phyloP scores from a whole-genome alignment of 306 rosid genomes.

The cucumber (Cucumis sativus) region DNA sequence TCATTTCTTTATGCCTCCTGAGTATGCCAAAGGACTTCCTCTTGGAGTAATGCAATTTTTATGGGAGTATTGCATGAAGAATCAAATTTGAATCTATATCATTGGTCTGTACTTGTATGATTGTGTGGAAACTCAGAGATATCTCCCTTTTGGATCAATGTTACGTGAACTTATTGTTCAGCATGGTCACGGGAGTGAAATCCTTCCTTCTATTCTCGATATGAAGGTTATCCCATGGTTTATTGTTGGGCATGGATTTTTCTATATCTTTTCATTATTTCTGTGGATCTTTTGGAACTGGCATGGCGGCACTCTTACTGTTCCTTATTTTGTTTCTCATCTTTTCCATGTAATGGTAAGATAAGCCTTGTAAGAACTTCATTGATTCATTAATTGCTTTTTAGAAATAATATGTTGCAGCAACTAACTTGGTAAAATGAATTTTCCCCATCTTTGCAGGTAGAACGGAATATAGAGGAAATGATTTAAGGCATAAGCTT shows the following conservation, averaged over 20 bases:
- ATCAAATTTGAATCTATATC: slow-evolving; percentile 22
- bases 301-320: slow-evolving; percentile 50
- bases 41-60: slow-evolving; percentile 20
- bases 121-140: slow-evolving; percentile 32
- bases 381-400: not conserved
- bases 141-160: slow-evolving; percentile 30
- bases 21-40: slow-evolving; percentile 21
- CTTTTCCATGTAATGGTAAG: slow-evolving; percentile 71
- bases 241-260: slow-evolving; percentile 45
- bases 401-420: slow-evolving; percentile 10
- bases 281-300: slow-evolving; percentile 42
- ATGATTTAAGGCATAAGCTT: slow-evolving; percentile 80
- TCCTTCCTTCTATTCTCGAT: slow-evolving; percentile 33
- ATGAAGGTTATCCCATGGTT: slow-evolving; percentile 36
- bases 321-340: slow-evolving; percentile 68
- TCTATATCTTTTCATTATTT: slow-evolving; percentile 34
- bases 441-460: slow-evolving; percentile 40
- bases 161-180: slow-evolving; percentile 26
- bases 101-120: slow-evolving; percentile 23
- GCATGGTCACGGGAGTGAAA: slow-evolving; percentile 36
- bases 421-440: slow-evolving; percentile 8
- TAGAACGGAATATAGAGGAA: slow-evolving; percentile 44
- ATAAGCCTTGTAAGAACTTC: slow-evolving; percentile 16
- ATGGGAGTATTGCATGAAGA: slow-evolving; percentile 27
- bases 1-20: slow-evolving; percentile 27